Evolutionary conservation across 2,329 filamentous ascomycete species (phyloP).

Genomic region (Emericellopsis cladophorae): DNA sequence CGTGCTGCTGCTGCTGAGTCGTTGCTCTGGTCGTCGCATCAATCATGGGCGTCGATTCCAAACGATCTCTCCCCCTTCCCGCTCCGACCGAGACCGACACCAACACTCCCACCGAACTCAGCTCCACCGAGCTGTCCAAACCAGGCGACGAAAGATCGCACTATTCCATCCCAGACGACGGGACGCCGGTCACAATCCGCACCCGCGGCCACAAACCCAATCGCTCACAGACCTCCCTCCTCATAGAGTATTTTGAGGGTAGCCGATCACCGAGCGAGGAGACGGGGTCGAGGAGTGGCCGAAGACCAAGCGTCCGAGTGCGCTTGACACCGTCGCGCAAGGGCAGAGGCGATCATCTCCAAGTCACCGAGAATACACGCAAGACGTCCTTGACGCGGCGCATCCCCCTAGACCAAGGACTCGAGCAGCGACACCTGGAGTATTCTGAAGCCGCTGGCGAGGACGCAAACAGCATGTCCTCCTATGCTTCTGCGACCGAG

Average conservation of each 20-base stretch:
- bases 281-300: conserved; percentile 41
- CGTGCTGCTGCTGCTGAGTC: background rate
- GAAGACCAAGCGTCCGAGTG: conserved; percentile 70
- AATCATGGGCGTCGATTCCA: conserved; percentile 41
- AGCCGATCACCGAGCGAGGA: conserved; percentile 39
- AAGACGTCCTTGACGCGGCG: conserved; percentile 46
- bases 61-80: conserved; percentile 55
- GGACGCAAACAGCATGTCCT: conserved; percentile 56
- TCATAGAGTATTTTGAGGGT: conserved; percentile 92
- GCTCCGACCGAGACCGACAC: conserved; percentile 65
- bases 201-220: conserved; percentile 51
- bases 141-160: conserved; percentile 58
- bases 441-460: conserved; percentile 37
- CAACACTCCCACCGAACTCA: conserved; percentile 47
- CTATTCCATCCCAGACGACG: conserved; percentile 75
- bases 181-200: conserved; percentile 82
- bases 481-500: conserved; percentile 66
- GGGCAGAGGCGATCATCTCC: conserved; percentile 60
- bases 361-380: conserved; percentile 71
- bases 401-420: conserved; percentile 32
- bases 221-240: conserved; percentile 73
- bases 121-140: conserved; percentile 54
- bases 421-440: conserved; percentile 26
- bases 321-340: conserved; percentile 69
- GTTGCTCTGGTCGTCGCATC: background rate